Evolutionary conservation across 1,284 basidiomycete genomes (phyloP).

Genomic region (Ustilago crameri): DNA sequence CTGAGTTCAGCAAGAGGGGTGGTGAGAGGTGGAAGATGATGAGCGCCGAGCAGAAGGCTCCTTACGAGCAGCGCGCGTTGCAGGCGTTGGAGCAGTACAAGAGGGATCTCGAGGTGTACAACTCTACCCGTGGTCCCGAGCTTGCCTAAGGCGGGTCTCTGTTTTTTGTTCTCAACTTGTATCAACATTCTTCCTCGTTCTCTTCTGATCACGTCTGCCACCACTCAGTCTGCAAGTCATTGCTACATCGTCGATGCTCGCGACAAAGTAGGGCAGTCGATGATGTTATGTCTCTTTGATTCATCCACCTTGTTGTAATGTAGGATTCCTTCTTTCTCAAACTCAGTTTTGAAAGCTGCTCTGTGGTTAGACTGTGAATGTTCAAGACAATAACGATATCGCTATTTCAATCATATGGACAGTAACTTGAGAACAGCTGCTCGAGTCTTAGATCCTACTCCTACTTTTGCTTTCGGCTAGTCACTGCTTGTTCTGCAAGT

Average conservation of each 20-base stretch:
- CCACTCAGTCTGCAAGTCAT: not conserved
- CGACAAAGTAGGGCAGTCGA: slow-evolving; percentile 4
- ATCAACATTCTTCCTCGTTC: slow-evolving; percentile 13
- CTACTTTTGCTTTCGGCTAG: not conserved
- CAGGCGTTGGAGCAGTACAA: slow-evolving; percentile 51
- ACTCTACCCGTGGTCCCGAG: slow-evolving; percentile 31
- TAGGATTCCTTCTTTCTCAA: slow-evolving; percentile 4
- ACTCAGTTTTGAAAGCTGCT: not conserved
- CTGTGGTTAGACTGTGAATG: not conserved
- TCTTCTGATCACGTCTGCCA: not conserved
- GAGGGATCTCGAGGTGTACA: slow-evolving; percentile 51
- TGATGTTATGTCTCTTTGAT: not conserved
- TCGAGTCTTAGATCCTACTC: slow-evolving; percentile 2
- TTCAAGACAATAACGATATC: not conserved
- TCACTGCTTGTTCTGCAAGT: slow-evolving; percentile 56
- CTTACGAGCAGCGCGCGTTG: slow-evolving; percentile 50
- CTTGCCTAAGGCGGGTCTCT: slow-evolving; percentile 13
- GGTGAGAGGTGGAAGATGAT: slow-evolving; percentile 57
- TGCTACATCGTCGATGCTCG: not conserved
- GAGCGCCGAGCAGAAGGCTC: slow-evolving; percentile 48
- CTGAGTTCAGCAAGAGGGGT: slow-evolving; percentile 46
- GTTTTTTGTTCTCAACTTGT: slow-evolving; percentile 9
- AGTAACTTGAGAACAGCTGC: too few species aligned
- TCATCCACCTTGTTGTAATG: slow-evolving; percentile 33
- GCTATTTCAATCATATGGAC: too few species aligned